Conservation (phyloP, 1,139 yeast genomes). For the Yamadazyma diddensiae region DNA sequence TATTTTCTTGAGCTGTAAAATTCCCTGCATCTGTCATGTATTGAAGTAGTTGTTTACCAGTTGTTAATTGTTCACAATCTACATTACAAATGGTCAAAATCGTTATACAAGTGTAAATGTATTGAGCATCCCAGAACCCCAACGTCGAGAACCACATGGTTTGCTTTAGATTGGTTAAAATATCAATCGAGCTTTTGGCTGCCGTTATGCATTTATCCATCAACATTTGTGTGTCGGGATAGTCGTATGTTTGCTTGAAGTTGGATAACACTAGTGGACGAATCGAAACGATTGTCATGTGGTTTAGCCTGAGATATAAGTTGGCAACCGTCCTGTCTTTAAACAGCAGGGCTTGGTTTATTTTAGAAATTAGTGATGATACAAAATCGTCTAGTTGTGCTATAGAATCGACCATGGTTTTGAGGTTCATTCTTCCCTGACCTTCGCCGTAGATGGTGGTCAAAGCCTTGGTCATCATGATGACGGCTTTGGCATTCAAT, state of each 20-base stretch:
- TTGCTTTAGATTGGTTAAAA: conserved; percentile 31
- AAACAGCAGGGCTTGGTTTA: conserved; percentile 11
- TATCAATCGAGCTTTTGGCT: conserved; percentile 31
- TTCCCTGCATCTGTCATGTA: conserved; percentile 14
- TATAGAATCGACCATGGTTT: conserved; percentile 10
- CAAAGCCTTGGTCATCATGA: conserved; percentile 9
- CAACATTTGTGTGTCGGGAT: conserved; percentile 34
- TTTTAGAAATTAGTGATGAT: conserved; percentile 7
- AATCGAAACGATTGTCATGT: conserved; percentile 40
- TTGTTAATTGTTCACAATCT: conserved; percentile 23
- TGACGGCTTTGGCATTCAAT: conserved; percentile 8
- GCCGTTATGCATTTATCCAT: conserved; percentile 29
- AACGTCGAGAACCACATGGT: conserved; percentile 36
- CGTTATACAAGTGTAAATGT: conserved; percentile 59
- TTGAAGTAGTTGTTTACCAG: conserved; percentile 25
- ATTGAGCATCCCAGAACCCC: conserved; percentile 55
- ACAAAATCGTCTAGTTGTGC: conserved; percentile 11
- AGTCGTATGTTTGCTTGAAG: conserved; percentile 28
- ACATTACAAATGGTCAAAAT: conserved; percentile 66
- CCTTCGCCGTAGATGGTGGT: conserved; percentile 8
- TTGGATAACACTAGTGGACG: conserved; percentile 44
- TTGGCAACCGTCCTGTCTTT: conserved; percentile 32
- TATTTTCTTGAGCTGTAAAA: conserved; percentile 22
- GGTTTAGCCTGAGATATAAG: conserved; percentile 44
- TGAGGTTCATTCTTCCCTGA: conserved; percentile 8